Conservation (phyloP, 1,284 basidiomycete genomes). For the Marasmius fiardii region DNA sequence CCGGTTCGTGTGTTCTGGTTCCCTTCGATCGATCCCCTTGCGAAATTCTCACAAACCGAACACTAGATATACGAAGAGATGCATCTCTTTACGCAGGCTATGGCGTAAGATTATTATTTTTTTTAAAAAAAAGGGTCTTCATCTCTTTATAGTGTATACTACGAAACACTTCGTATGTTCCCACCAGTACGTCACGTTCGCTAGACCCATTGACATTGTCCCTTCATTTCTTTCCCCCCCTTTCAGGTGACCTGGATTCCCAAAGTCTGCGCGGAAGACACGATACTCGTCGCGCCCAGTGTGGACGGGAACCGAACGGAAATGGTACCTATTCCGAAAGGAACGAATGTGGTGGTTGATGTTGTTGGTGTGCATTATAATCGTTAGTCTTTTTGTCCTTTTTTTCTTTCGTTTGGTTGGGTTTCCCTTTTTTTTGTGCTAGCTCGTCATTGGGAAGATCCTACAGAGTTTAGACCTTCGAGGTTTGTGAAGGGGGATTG, state of each 20-base stretch:
- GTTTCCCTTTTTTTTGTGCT: not conserved
- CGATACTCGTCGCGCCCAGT: not conserved
- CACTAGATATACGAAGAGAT: constrained; percentile 6
- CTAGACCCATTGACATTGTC: too few relatives aligned
- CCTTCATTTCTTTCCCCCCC: not conserved
- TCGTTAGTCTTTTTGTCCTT: not conserved
- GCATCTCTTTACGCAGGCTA: not conserved
- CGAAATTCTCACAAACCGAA: too few relatives aligned
- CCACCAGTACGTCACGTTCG: constrained; percentile 23
- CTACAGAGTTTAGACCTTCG: not conserved
- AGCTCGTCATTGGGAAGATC: not conserved
- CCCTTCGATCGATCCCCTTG: not conserved
- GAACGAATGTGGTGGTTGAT: not conserved
- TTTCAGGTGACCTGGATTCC: not conserved
- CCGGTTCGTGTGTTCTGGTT: not conserved
- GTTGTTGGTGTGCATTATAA: not conserved
- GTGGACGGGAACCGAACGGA: not conserved
- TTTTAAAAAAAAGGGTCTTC: constrained; percentile 24
- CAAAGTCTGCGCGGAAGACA: not conserved
- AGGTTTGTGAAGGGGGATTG: not conserved
- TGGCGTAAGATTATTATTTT: not conserved
- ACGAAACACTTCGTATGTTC: constrained; percentile 34
- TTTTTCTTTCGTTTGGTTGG: not conserved
- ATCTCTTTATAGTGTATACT: constrained; percentile 17
- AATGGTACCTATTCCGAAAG: not conserved